phyloP scores from a whole-genome alignment of 2,329 filamentous ascomycete species.

The Fusarium hostae region DNA sequence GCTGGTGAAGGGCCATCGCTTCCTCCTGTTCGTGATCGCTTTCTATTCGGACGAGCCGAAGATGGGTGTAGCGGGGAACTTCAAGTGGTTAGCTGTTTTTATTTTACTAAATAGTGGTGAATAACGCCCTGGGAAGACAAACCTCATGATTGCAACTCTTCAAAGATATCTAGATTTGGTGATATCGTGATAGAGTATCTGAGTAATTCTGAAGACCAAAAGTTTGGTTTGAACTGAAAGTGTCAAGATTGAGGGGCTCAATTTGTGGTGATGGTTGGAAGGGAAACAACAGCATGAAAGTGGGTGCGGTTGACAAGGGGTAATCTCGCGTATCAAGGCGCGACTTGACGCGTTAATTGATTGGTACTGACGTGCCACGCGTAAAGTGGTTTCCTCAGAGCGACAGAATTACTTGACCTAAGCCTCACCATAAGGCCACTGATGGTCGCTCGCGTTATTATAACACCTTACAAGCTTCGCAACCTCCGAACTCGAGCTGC shows the following conservation, averaged over 20 bases:
- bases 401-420: conserved; percentile 11
- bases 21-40: conserved; percentile 64
- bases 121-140: not conserved
- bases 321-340: conserved; percentile 45
- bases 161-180: not conserved
- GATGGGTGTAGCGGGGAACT: conserved; percentile 89
- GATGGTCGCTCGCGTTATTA: conserved; percentile 25
- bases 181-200: conserved; percentile 17
- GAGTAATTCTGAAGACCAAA: not conserved
- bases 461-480: conserved; percentile 4
- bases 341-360: conserved; percentile 58
- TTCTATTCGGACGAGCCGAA: conserved; percentile 66
- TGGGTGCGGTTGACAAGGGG: conserved; percentile 32
- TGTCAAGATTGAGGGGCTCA: conserved; percentile 40
- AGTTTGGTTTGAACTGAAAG: conserved; percentile 6
- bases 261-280: conserved; percentile 32
- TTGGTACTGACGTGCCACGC: conserved; percentile 47
- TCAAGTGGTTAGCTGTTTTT: conserved; percentile 27
- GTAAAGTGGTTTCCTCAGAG: conserved; percentile 49
- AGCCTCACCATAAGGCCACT: fast-evolving
- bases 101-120: not conserved
- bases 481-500: conserved; percentile 1
- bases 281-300: conserved; percentile 31
- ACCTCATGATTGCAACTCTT: conserved; percentile 30
- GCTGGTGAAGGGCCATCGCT: conserved; percentile 64